Evolutionary conservation across 495 filamentous ascomycete species (phyloP), one percentile per base, ranked within the genome.

Genomic region (Apiosordaria backusii): DNA sequence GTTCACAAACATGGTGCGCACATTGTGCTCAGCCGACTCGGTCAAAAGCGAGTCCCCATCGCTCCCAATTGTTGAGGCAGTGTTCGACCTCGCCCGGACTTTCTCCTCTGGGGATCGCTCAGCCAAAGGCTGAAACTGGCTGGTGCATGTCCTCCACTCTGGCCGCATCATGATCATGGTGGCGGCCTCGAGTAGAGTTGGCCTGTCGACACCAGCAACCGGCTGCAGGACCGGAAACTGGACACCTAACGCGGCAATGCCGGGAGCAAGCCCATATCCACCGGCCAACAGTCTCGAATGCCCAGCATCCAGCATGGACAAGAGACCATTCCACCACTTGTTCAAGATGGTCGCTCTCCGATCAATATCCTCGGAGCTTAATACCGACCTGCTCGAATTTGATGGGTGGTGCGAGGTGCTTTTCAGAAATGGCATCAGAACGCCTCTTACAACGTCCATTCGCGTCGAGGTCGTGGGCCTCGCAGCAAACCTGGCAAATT

Each of bases 321-420:
- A 77, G 57, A 99, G 83, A 7, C 89, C 93, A 50, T 85, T 91
- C 95, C 95, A 99, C 95, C 95, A 99, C 73, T 92, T 95, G 71
- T 97, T 92, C 53, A 98, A 80, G 45, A 96, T 90, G 50, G 87
- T 87, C 4, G 90, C 85, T 64, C 95, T 83, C 45, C 91, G 86
- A 66, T 99, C 95, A 53, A 98, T 76, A 74, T 97, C 92, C 80
- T 97, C 95, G 5, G 92, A 83, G 29, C 86, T 79, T 21, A 83
- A 66, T 27, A 68, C 25, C 45, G 81, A 81, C 66, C 80, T 83
- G 59, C 82, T 83, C 68, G 81, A 83, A 67, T 86, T 89, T 4
- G 90, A 93, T 1, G 86, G 78, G 70, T 95, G 89, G n/a, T 85
- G 75, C 55, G 86, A 84, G 69, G 92, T 86, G 58, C 85, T 88